A percentile compares a stretch with the other conserved stretches of the same genome.
These are phyloP conservation scores for Nicotiana benthamiana DNA, from an alignment of 257 asterid species.

Conservation along the genomic window DNA sequence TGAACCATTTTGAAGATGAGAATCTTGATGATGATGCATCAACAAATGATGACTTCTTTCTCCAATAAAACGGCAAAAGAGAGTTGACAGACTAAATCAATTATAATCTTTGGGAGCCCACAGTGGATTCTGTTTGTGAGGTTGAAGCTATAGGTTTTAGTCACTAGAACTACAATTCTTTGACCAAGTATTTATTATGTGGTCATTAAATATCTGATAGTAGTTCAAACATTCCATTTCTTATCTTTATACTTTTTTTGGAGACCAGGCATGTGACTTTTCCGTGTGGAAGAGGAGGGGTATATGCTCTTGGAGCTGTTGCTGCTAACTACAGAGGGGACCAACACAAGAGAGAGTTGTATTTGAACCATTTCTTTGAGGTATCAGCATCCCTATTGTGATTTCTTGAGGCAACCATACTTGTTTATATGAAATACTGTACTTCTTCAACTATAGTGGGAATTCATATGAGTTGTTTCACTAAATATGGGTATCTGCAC, in stretches of 20 bases:
- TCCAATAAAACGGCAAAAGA: too few relatives aligned
- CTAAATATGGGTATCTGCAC: too few relatives aligned
- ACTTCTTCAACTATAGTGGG: too few relatives aligned
- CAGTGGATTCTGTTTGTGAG: not conserved
- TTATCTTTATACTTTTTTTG: not conserved
- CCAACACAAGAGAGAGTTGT: conserved; percentile 32
- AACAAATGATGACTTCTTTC: too few relatives aligned
- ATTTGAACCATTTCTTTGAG: conserved; percentile 47
- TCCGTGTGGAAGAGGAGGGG: conserved; percentile 66
- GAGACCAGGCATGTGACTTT: conserved; percentile 52
- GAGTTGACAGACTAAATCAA: too few relatives aligned
- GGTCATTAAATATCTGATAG: not conserved
- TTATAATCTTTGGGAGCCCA: not conserved
- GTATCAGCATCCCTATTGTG: conserved; percentile 14
- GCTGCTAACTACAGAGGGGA: conserved; percentile 46
- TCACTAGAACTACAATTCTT: too few relatives aligned
- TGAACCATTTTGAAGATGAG: too few relatives aligned
- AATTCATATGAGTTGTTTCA: not conserved
- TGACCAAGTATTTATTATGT: not conserved
- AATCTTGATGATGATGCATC: too few relatives aligned
- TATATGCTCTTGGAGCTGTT: conserved; percentile 58
- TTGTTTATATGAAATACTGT: not conserved
- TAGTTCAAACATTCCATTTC: not conserved
- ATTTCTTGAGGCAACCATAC: not conserved
- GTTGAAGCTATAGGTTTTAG: not conserved